A percentile compares a stretch with the other conserved stretches of the same genome.
phyloP scores from a whole-genome alignment of 2,329 filamentous ascomycete species.

The Nothopassalora personata region DNA sequence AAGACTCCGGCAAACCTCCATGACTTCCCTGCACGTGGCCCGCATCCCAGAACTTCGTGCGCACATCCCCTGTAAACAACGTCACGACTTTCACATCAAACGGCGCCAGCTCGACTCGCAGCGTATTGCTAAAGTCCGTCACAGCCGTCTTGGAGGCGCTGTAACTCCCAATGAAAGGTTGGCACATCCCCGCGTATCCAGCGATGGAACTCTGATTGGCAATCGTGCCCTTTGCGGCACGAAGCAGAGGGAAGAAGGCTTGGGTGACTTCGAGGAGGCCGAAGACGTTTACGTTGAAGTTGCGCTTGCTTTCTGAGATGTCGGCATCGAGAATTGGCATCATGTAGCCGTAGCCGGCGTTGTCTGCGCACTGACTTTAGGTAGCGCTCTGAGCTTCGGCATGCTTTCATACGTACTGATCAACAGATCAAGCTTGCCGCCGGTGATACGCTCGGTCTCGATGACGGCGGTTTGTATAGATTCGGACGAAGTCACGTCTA shows the following conservation, averaged over 20 bases:
- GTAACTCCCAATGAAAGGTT: constrained; percentile 26
- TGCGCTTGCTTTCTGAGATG: constrained; percentile 40
- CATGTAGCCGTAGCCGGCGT: constrained; percentile 38
- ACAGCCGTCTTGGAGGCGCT: constrained; percentile 26
- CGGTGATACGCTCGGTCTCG: constrained; percentile 24
- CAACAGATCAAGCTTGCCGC: constrained; percentile 41
- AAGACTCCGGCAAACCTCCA: constrained; percentile 41
- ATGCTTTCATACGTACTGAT: constrained; percentile 26
- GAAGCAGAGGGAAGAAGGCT: constrained; percentile 45
- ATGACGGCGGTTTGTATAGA: constrained; percentile 33
- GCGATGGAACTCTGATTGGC: constrained; percentile 37
- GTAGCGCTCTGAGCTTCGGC: neutral
- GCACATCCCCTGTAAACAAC: neutral
- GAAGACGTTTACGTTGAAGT: constrained; percentile 48
- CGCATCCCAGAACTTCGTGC: neutral
- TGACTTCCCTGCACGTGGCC: constrained; percentile 22
- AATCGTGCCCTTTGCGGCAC: constrained; percentile 30
- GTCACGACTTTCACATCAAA: constrained; percentile 27
- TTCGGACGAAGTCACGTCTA: constrained; percentile 38
- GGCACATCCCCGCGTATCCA: neutral
- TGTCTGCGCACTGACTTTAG: constrained; percentile 27
- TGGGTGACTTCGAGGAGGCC: constrained; percentile 33
- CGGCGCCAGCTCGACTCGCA: constrained; percentile 24
- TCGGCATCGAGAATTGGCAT: constrained; percentile 24
- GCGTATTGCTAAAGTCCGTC: constrained; percentile 14